These are phyloP conservation scores for Sphagnurus paluster DNA, from an alignment of 1,284 basidiomycete genomes.

Conservation along the genomic window DNA sequence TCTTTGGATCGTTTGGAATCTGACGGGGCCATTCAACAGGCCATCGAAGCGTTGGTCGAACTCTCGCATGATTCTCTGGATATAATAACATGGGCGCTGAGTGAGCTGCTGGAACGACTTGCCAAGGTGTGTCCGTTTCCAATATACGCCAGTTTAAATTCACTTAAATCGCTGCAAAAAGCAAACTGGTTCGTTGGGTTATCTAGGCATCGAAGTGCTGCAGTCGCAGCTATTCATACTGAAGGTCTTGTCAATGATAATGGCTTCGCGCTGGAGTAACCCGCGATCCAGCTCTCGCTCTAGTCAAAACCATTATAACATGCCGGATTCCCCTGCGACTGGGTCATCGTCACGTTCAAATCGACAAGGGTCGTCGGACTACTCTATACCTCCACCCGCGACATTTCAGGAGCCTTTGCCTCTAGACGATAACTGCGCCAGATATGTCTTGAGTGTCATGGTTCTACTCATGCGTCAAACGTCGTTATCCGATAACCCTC, in stretches of 20 bases:
- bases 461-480: conserved; percentile 80
- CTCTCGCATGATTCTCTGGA: conserved; percentile 75
- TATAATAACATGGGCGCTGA: conserved; percentile 77
- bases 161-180: conserved; percentile 23
- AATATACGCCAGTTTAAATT: conserved; percentile 4
- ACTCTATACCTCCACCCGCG: conserved; percentile 36
- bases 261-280: conserved; percentile 76
- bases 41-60: conserved; percentile 77
- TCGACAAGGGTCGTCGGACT: conserved; percentile 26
- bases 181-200: conserved; percentile 53
- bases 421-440: conserved; percentile 85
- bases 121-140: conserved; percentile 58
- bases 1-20: conserved; percentile 72
- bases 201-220: conserved; percentile 69
- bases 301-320: conserved; percentile 32
- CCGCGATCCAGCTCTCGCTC: conserved; percentile 41
- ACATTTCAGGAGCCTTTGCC: conserved; percentile 70
- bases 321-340: conserved; percentile 25
- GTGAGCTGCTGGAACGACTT: conserved; percentile 73
- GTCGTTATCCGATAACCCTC: conserved; percentile 53
- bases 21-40: conserved; percentile 71
- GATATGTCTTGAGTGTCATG: conserved; percentile 83
- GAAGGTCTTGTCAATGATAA: conserved; percentile 77
- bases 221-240: conserved; percentile 91
- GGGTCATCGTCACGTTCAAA: conserved; percentile 4